phyloP scores from a whole-genome alignment of 2,329 filamentous ascomycete species.

The Dactylellina drechsleri region DNA sequence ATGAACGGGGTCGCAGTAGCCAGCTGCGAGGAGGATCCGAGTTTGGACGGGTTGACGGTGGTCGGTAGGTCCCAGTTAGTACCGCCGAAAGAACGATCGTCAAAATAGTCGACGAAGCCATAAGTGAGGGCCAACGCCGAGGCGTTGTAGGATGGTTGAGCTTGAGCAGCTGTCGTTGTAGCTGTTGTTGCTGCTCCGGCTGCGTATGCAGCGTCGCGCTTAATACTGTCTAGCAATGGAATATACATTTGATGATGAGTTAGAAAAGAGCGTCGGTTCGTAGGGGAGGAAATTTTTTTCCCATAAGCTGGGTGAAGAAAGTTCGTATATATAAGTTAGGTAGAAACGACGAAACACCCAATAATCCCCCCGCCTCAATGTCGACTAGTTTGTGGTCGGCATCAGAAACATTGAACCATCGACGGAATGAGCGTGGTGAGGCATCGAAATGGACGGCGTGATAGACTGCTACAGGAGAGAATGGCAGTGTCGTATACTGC shows the following conservation, averaged over 20 bases:
- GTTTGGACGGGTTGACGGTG: constrained; percentile 34
- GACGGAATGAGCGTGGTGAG: constrained; percentile 51
- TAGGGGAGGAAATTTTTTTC: constrained; percentile 12
- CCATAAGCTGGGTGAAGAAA: no score
- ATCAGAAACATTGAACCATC: constrained; percentile 27
- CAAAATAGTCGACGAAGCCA: constrained; percentile 53
- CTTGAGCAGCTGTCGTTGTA: background rate
- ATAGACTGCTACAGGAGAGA: constrained; percentile 51
- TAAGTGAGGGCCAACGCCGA: constrained; percentile 48
- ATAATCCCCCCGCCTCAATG: no score
- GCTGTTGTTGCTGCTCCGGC: constrained; percentile 25
- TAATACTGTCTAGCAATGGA: constrained; percentile 28
- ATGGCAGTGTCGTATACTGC: constrained; percentile 50
- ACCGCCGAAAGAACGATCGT: constrained; percentile 44
- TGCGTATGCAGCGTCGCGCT: constrained; percentile 36
- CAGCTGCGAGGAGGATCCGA: constrained; percentile 56
- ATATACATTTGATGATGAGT: constrained; percentile 28
- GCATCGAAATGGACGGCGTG: constrained; percentile 42
- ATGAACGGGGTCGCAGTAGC: constrained; percentile 57
- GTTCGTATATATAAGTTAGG: constrained; percentile 26
- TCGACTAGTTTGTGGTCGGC: constrained; percentile 38
- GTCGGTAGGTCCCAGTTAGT: constrained; percentile 30
- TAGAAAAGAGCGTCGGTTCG: constrained; percentile 24
- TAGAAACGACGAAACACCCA: background rate
- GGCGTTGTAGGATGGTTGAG: constrained; percentile 18